Percentiles rank a stretch among this genome's conserved stretches.
Evolutionary conservation across 176 grass and related monocot species (phyloP).

Genomic region (Carex pumila): DNA sequence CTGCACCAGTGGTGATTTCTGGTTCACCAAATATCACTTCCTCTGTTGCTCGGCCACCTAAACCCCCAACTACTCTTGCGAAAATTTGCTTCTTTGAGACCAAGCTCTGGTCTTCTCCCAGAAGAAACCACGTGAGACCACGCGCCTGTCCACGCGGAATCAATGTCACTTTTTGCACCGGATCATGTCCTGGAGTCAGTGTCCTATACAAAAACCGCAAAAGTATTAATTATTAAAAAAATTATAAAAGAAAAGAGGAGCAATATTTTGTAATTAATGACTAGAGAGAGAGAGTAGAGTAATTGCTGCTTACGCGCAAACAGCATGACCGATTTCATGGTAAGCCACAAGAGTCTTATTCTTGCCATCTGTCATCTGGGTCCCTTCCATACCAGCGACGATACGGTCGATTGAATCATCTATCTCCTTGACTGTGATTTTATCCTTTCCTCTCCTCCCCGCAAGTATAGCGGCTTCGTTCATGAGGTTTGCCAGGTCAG

Average conservation of each 20-base stretch:
- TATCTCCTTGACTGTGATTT: conserved; percentile 58
- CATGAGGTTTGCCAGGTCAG: conserved; percentile 82
- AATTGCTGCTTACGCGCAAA: conserved; percentile 54
- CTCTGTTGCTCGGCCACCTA: conserved; percentile 71
- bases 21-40: conserved; percentile 77
- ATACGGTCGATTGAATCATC: conserved; percentile 76
- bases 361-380: conserved; percentile 70
- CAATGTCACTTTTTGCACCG: conserved; percentile 71
- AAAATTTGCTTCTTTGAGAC: conserved; percentile 69
- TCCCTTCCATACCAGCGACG: conserved; percentile 73
- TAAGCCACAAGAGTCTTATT: conserved; percentile 75
- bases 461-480: conserved; percentile 90
- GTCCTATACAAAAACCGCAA: conserved; percentile 34
- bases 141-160: conserved; percentile 65
- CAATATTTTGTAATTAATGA: background rate
- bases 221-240: background rate
- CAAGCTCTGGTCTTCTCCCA: conserved; percentile 43
- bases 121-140: conserved; percentile 77
- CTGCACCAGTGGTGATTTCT: conserved; percentile 76
- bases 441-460: conserved; percentile 54
- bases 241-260: background rate
- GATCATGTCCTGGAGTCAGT: conserved; percentile 65
- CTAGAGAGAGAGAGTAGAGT: background rate
- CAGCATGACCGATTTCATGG: conserved; percentile 84
- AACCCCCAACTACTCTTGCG: conserved; percentile 63